Evolutionary conservation across 441 rosid species (phyloP), one percentile per base, ranked within the genome.

Genomic region (Gossypium trilobum): DNA sequence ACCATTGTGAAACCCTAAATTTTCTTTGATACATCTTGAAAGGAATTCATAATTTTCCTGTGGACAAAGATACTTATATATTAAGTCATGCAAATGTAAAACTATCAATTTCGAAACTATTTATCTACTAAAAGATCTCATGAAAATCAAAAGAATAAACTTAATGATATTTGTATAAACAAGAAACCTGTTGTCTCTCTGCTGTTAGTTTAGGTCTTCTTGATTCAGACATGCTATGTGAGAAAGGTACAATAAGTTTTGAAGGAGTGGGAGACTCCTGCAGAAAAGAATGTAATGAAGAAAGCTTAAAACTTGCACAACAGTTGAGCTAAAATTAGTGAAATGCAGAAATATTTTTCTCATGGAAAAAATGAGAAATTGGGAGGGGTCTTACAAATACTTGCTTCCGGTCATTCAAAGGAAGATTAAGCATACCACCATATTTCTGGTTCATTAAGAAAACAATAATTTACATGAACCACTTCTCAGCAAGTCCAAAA

Each of bases 261-360:
- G 96, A 84, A 79, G 99, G 97, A 2, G 98, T 88, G 31, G 99
- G 97, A 33, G 98, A 82, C 48, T 92, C 99, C 99, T 95, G 85
- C 77, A 65, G 72, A 59, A 69, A 67, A 29, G 22, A 8, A 62
- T 68, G 67, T 48, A 19, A 60, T 52, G 10, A 1, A 2, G 17
- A 58, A 46, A 36, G 2, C 22, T 50, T 14, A 64, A 23, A 20
- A 17, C n/a, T 31, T n/a, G 10, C 19, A 2, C 2, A 31, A 19
- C 5, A 19, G 33, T 73, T 13, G 56, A 50, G 31, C 51, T 36
- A 31, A 73, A 46, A 39, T 7, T 42, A 71, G 55, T 57, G 42
- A 57, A 57, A 39, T 39, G 62, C 63, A 62, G 62, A 31, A 33
- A 62, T 50, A 27, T 8, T 16, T n/a, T 66, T 66, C 23, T 17